Evolutionary conservation across 306 rosid genomes (phyloP).

Genomic region (Luffa aegyptiaca): DNA sequence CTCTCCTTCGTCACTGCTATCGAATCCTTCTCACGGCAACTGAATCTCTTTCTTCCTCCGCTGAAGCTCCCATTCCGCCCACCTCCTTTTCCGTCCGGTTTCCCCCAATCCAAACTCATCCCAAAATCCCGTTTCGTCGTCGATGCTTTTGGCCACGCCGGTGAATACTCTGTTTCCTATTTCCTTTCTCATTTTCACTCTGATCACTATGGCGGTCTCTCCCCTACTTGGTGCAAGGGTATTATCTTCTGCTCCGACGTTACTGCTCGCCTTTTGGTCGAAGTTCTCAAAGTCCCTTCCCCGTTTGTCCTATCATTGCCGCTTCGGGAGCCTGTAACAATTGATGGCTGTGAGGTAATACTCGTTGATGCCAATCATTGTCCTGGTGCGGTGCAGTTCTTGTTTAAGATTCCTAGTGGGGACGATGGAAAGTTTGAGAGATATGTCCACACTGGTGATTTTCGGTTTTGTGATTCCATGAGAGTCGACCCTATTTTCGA

Average conservation of each 20-base stretch:
- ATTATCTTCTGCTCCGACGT: constrained; percentile 54
- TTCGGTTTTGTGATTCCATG: constrained; percentile 51
- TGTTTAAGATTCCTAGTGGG: constrained; percentile 36
- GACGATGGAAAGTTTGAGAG: constrained; percentile 26
- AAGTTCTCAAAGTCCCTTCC: constrained; percentile 39
- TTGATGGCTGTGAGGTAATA: constrained; percentile 44
- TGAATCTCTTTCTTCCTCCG: constrained; percentile 9
- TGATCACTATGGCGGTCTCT: constrained; percentile 77
- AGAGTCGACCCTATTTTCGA: constrained; percentile 25
- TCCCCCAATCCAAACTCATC: constrained; percentile 64
- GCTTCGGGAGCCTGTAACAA: constrained; percentile 25
- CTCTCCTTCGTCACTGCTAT: constrained; percentile 39
- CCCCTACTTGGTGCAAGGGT: constrained; percentile 60
- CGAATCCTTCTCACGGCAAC: constrained; percentile 19
- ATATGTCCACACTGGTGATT: constrained; percentile 89
- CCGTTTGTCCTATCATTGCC: constrained; percentile 37
- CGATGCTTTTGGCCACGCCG: constrained; percentile 69
- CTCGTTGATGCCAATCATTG: constrained; percentile 83
- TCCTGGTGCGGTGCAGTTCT: constrained; percentile 81
- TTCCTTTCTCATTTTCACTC: constrained; percentile 95
- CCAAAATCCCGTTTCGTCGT: constrained; percentile 72
- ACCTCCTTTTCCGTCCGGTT: constrained; percentile 29
- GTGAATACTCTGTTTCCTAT: constrained; percentile 48
- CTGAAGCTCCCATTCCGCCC: constrained; percentile 15
- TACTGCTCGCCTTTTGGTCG: constrained; percentile 46